phyloP scores from a whole-genome alignment of 805 yeast species.

The Debaryomyces tyrocola region DNA sequence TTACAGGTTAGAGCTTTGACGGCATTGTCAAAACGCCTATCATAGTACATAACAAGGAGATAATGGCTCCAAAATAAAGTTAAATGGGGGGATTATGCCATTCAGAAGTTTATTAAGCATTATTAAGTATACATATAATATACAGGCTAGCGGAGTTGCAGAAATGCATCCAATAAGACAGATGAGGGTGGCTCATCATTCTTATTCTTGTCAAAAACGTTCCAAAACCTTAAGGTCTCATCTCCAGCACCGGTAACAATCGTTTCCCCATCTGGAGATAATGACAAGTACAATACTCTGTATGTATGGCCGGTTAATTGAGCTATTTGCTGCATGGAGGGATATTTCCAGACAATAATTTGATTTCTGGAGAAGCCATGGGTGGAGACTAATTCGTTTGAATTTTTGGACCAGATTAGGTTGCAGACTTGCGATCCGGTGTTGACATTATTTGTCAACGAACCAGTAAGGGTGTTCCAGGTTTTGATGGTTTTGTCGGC shows the following conservation, averaged over 20 bases:
- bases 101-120: background rate
- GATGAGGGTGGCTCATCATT: conserved; percentile 59
- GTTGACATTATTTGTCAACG: conserved; percentile 73
- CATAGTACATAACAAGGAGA: background rate
- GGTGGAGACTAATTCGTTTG: conserved; percentile 89
- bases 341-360: conserved; percentile 91
- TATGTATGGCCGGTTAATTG: conserved; percentile 93
- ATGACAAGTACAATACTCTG: conserved; percentile 82
- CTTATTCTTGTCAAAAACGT: conserved; percentile 79
- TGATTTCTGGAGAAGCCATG: conserved; percentile 94
- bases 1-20: background rate
- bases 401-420: conserved; percentile 86
- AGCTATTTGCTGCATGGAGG: conserved; percentile 89
- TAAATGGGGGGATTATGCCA: too few relatives aligned
- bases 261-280: conserved; percentile 95
- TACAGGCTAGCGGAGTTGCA: conserved; percentile 56
- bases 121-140: background rate
- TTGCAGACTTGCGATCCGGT: conserved; percentile 97
- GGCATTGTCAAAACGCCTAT: background rate
- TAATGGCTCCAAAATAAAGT: background rate
- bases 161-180: conserved; percentile 70
- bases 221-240: conserved; percentile 95
- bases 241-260: conserved; percentile 99
- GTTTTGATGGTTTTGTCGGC: conserved; percentile 86
- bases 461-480: conserved; percentile 88